phyloP scores from a whole-genome alignment of 306 rosid species.

The barrel medic (Medicago truncatula) region DNA sequence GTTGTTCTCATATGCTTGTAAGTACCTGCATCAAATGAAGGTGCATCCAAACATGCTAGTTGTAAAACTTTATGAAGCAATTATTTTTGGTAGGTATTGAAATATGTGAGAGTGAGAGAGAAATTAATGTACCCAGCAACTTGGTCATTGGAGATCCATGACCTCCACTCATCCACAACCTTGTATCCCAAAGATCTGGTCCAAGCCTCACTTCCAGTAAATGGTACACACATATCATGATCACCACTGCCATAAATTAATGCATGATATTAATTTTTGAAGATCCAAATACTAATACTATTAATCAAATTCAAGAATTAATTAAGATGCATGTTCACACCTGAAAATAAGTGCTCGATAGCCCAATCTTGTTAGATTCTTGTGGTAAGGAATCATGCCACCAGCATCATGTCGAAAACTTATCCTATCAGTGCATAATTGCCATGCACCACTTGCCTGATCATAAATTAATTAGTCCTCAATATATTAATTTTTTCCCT shows the following conservation, averaged over 20 bases:
- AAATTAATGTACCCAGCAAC: conserved; percentile 60
- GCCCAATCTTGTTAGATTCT: conserved; percentile 59
- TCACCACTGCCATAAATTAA: conserved; percentile 61
- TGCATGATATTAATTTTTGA: neutral
- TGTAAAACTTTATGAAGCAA: neutral
- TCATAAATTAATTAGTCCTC: neutral
- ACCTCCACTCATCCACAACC: conserved; percentile 66
- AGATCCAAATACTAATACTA: neutral
- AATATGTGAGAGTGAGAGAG: neutral
- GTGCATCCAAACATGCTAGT: neutral
- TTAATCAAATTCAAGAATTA: neutral
- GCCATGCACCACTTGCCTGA: conserved; percentile 71
- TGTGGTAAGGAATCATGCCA: conserved; percentile 83
- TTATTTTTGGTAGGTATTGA: neutral
- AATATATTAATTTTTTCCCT: neutral
- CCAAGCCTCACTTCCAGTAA: conserved; percentile 81
- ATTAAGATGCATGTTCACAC: conserved; percentile 5
- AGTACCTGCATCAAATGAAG: conserved; percentile 33
- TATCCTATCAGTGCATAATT: conserved; percentile 60
- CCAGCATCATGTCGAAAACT: conserved; percentile 49
- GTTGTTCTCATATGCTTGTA: conserved; percentile 44
- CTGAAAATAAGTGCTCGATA: conserved; percentile 70
- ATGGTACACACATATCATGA: conserved; percentile 90
- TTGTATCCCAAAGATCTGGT: conserved; percentile 68
- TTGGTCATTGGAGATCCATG: conserved; percentile 63